A percentile compares a stretch with the other conserved stretches of the same genome.
phyloP scores from a whole-genome alignment of 805 yeast genomes.

The Komagataella ulmi region DNA sequence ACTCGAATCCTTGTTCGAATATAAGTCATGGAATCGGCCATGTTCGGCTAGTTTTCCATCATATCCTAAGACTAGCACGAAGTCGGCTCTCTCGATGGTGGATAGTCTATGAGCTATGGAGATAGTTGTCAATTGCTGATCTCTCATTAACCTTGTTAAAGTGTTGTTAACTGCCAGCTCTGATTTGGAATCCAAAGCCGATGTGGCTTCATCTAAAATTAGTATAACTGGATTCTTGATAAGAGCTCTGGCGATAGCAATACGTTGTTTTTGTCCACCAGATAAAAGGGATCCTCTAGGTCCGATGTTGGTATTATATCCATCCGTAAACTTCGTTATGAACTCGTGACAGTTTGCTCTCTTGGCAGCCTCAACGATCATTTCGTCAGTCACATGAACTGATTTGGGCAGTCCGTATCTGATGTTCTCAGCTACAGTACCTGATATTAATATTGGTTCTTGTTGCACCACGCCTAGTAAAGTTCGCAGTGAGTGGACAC shows the following conservation, averaged over 20 bases:
- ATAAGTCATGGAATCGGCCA: slow-evolving; percentile 50
- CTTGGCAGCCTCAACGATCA: slow-evolving; percentile 48
- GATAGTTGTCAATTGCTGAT: slow-evolving; percentile 59
- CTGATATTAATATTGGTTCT: slow-evolving; percentile 82
- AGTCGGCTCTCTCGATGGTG: slow-evolving; percentile 73
- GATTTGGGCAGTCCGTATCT: slow-evolving; percentile 46
- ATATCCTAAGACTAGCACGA: slow-evolving; percentile 69
- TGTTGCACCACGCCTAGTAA: slow-evolving; percentile 84
- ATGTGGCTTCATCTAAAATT: slow-evolving; percentile 87
- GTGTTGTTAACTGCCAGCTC: slow-evolving; percentile 79
- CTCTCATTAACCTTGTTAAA: slow-evolving; percentile 37
- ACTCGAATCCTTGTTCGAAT: slow-evolving; percentile 22
- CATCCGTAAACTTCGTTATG: slow-evolving; percentile 64
- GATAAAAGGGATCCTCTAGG: slow-evolving; percentile 61
- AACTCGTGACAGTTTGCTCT: slow-evolving; percentile 68
- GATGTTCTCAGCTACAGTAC: slow-evolving; percentile 79
- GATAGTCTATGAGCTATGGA: slow-evolving; percentile 88
- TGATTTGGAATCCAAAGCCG: slow-evolving; percentile 82
- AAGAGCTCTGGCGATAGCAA: slow-evolving; percentile 82
- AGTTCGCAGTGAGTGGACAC: slow-evolving; percentile 62
- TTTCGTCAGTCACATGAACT: slow-evolving; percentile 42
- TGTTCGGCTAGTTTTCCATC: slow-evolving; percentile 70
- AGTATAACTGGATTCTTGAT: slow-evolving; percentile 59
- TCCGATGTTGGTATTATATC: slow-evolving; percentile 74
- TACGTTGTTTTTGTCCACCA: slow-evolving; percentile 92